Evolutionary conservation across 495 filamentous ascomycete species (phyloP), one percentile per base, ranked within the genome.

Genomic region (Talaromyces borbonicus): DNA sequence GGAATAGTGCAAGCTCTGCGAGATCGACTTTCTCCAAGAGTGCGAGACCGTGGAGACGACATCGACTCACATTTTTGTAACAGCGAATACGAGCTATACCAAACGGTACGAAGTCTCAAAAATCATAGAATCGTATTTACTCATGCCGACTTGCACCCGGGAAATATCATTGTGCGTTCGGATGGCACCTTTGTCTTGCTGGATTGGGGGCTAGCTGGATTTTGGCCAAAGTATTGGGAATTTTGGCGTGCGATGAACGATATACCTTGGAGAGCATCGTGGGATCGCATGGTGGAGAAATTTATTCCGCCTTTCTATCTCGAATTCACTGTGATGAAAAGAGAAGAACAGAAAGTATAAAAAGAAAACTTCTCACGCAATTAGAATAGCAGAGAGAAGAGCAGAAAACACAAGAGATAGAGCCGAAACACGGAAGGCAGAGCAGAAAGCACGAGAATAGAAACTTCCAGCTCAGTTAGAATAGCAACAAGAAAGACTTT

Each of bases 91-190:
- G 39, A 39, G 23, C 36, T 53, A 23, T 50, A 53, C 20, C 50
- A 42, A 42, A 42, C 39, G 9, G 20, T 42, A 8, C 39, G 39
- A 25, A 24, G 39, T 42, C 38, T 55, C 16, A 46, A 48, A 20
- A 46, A 45, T 9, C 51, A 56, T 29, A 33, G 33, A 12, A 60
- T 67, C 22, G 49, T 56, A 19, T 56, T 65, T 39, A 65, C 53
- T 6, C 63, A 65, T 51, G 54, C 26, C 18, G 63, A 65, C 46
- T 43, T 67, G n/a, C 54, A 60, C 51, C 53, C 32, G 37, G 47
- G 46, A 11, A 67, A 67, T 41, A 62, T 65, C 30, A 47, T 65
- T 40, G 47, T 67, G 15, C 48, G 48, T 15, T 5, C 18, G 25
- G 48, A 53, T 29, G 38, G 51, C 4, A 50, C 46, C n/a, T 43